A percentile compares a stretch with the other conserved stretches of the same genome.
These are phyloP conservation scores for Tarenaya hassleriana DNA, from an alignment of 345 rosid species.

Conservation along the genomic window DNA sequence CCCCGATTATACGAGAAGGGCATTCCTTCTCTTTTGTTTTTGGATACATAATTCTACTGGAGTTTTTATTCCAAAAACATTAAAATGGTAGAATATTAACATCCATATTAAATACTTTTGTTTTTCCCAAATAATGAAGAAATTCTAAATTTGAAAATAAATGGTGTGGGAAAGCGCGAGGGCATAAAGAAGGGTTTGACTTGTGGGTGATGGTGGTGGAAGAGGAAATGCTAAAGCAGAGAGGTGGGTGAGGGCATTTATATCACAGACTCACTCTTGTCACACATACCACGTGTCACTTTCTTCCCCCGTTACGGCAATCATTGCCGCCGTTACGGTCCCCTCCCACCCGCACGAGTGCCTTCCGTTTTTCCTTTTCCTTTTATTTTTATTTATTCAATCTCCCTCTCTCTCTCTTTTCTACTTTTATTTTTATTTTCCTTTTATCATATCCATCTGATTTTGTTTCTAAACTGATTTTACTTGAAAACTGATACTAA, in stretches of 20 bases:
- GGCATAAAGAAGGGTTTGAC: constrained; percentile 8
- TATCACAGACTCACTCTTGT: constrained; percentile 20
- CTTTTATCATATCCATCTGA: not conserved
- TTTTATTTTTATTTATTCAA: not conserved
- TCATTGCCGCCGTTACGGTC: constrained; percentile 33
- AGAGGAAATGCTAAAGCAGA: constrained; percentile 13
- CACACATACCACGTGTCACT: constrained; percentile 23
- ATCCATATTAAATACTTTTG: no score
- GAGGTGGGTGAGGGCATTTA: constrained; percentile 26
- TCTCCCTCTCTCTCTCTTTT: not conserved
- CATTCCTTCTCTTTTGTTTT: no score
- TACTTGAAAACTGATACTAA: not conserved
- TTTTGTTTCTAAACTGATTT: not conserved
- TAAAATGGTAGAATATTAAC: no score
- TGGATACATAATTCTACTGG: no score
- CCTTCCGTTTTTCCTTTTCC: not conserved
- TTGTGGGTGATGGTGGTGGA: not conserved
- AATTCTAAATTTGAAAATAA: not conserved
- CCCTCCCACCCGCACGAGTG: constrained; percentile 33
- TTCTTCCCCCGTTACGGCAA: constrained; percentile 26
- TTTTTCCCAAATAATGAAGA: not conserved
- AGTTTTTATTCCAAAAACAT: no score
- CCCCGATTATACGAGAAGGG: no score
- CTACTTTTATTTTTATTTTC: not conserved
- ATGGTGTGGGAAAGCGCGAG: not conserved